Evolutionary conservation across 2,329 filamentous ascomycete genomes (phyloP).

Genomic region (Blastomyces gilchristii): DNA sequence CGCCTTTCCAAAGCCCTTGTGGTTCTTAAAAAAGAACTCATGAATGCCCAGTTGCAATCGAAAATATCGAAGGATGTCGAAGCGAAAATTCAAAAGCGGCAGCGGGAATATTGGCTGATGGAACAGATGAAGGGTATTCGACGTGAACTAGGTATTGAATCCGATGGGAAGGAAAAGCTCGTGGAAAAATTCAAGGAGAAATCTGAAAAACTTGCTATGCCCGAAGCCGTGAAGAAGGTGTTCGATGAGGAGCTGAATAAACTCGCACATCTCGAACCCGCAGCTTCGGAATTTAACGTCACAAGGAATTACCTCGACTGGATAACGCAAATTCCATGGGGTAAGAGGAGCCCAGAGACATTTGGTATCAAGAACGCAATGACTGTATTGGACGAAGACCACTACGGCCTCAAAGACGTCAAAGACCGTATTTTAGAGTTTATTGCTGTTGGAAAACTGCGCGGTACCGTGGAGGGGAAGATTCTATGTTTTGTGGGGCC

Average conservation of each 20-base stretch:
- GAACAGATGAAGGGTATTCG: conserved; percentile 99
- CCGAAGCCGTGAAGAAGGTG: conserved; percentile 89
- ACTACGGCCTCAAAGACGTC: conserved; percentile 93
- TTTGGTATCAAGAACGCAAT: conserved; percentile 90
- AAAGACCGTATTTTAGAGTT: conserved; percentile 98
- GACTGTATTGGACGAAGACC: conserved; percentile 86
- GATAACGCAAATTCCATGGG: conserved; percentile 97
- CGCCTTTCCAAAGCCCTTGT: conserved; percentile 83
- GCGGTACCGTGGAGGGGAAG: conserved; percentile 95
- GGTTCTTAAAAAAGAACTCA: conserved; percentile 93
- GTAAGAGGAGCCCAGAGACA: conserved; percentile 87
- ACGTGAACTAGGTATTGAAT: conserved; percentile 89
- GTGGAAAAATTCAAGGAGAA: conserved; percentile 97
- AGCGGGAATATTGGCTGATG: conserved; percentile 97
- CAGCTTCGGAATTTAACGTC: conserved; percentile 96
- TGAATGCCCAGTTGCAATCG: conserved; percentile 93
- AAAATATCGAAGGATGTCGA: conserved; percentile 98
- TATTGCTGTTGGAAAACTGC: conserved; percentile 92
- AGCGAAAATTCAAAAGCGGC: conserved; percentile 91
- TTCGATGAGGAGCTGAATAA: conserved; percentile 99
- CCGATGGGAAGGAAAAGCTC: conserved; percentile 94
- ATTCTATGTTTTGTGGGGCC: conserved; percentile 96
- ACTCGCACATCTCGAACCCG: conserved; percentile 85
- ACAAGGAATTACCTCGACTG: conserved; percentile 97
- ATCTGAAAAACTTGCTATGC: conserved; percentile 88